Base-by-base conservation (phyloP, 2,329 filamentous ascomycete genomes). In the Pseudovirgaria hyperparasitica region DNA sequence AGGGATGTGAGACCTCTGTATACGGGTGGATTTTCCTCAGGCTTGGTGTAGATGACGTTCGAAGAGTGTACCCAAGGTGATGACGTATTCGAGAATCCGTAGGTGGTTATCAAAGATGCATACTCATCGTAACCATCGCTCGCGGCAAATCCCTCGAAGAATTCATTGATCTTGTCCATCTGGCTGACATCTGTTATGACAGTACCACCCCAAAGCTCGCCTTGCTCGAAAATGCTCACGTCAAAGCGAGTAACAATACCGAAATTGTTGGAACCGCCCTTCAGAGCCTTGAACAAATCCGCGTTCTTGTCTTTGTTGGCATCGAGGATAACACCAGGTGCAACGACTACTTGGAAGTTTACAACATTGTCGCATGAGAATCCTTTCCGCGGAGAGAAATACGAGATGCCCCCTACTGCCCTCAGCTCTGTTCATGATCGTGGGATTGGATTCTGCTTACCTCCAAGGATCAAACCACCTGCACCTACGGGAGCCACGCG, bases 201-300 rank as follows among this genome's bases (percentile, higher is more conserved):
- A 2, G 55, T 45, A 3, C 55, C 54, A 27, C 51, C 50, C 55
- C 55, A 58, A 25, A 52, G 38, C 2, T 30, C 14, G 1, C 14
- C 20, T 5, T 39, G 37, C 2, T 34, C 26, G 21, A 43, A 43
- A 3, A 37, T 28, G 4, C 32, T 37, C 6, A 35, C 32, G 3
- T 36, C 42, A 23, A 49, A 42, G 8, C 39, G 32, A 5, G 54
- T 54, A 3, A 56, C 46, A 19, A 55, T 43, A 7, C 48, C 52
- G 26, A 55, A 53, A 25, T 55, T 53, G 34, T 50, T 54, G 6
- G 31, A 35, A 6, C 52, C 51, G 5, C 52, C 48, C 28, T 52
- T 52, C 6, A 55, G 37, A 4, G 48, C 50, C 3, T 36, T 34
- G 37, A 45, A 51, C 9, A 54, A 39, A 14, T 45, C 37, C 1